phyloP scores from a whole-genome alignment of 805 yeast genomes.

The Starmera caribaea region DNA sequence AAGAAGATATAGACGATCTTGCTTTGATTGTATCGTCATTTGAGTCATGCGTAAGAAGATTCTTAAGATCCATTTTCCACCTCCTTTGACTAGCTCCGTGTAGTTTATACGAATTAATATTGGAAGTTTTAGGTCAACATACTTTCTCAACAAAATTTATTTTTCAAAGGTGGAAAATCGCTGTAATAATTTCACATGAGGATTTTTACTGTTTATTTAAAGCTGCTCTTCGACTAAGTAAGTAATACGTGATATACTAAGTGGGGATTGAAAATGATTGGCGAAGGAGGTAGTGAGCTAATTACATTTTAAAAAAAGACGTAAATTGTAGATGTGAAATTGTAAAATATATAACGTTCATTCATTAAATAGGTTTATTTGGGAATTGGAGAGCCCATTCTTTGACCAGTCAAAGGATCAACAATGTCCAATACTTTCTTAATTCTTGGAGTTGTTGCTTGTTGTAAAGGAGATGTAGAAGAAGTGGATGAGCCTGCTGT shows the following conservation, averaged over 20 bases:
- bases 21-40: constrained; percentile 8
- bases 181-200: too few species aligned
- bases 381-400: constrained; percentile 42
- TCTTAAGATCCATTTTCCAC: background rate
- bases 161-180: background rate
- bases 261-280: too few species aligned
- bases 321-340: too few species aligned
- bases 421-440: constrained; percentile 54
- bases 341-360: background rate
- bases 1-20: constrained; percentile 14
- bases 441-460: constrained; percentile 40
- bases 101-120: too few species aligned
- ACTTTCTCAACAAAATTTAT: background rate
- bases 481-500: constrained; percentile 3
- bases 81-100: too few species aligned
- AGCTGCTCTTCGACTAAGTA: too few species aligned
- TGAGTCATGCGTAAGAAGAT: constrained; percentile 3
- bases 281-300: too few species aligned
- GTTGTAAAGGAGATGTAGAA: too few species aligned
- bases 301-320: too few species aligned
- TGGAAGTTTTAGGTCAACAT: too few species aligned
- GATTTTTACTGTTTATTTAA: too few species aligned
- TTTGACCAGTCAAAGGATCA: constrained; percentile 50
- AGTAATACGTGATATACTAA: too few species aligned
- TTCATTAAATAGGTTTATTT: constrained; percentile 6